A percentile compares a stretch with the other conserved stretches of the same genome.
Evolutionary conservation across 148 eudicot genomes (phyloP).

Genomic region (Rhododendron mucronatum): DNA sequence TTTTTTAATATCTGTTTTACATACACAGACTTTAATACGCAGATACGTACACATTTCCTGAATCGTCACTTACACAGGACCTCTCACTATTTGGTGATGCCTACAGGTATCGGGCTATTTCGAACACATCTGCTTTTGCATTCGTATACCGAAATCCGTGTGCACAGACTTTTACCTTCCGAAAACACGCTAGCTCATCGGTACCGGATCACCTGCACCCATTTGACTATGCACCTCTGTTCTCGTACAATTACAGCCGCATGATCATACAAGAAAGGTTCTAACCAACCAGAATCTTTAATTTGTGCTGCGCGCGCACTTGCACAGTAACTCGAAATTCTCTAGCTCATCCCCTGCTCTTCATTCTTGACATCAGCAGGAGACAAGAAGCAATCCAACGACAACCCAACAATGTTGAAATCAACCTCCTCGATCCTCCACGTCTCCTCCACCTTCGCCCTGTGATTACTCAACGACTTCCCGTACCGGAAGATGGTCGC

Average conservation of each 20-base stretch:
- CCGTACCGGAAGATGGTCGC: constrained; percentile 51
- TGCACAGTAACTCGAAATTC: background rate
- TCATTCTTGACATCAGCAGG: constrained; percentile 39
- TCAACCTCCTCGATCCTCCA: constrained; percentile 65
- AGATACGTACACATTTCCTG: background rate
- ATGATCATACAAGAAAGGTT: too few species aligned
- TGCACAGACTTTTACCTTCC: background rate
- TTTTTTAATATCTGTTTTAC: too few species aligned
- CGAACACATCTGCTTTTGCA: background rate
- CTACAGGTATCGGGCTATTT: too few species aligned
- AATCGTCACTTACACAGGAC: too few species aligned
- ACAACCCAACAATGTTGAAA: constrained; percentile 52
- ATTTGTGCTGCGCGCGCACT: too few species aligned
- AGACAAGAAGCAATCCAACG: constrained; percentile 45
- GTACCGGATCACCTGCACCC: background rate
- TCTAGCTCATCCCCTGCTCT: constrained; percentile 10
- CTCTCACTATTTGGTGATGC: background rate
- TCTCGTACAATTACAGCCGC: background rate
- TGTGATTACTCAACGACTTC: constrained; percentile 26
- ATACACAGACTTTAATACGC: background rate
- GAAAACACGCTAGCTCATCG: background rate
- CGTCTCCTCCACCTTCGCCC: constrained; percentile 48
- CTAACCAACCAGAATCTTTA: too few species aligned
- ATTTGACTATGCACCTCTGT: background rate
- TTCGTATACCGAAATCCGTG: background rate